phyloP scores from a whole-genome alignment of 1,284 basidiomycete species.

The Cryptococcus floricola region DNA sequence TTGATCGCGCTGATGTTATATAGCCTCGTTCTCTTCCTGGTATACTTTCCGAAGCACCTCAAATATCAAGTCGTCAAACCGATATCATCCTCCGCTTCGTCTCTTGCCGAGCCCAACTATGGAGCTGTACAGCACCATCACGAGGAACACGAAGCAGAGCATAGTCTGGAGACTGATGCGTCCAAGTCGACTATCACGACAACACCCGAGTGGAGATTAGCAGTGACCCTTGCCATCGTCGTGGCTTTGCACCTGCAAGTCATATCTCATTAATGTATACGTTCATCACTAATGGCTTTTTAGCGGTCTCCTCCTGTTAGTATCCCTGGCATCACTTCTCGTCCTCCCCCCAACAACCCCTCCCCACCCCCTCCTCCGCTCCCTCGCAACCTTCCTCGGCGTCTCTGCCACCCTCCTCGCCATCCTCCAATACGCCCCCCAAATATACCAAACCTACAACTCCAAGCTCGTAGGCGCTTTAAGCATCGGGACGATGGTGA shows the following conservation, averaged over 20 bases:
- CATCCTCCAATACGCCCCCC: slow-evolving; percentile 80
- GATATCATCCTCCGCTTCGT: slow-evolving; percentile 4
- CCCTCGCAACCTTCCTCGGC: slow-evolving; percentile 84
- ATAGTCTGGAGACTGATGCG: background rate
- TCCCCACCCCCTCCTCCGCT: slow-evolving; percentile 52
- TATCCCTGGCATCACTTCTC: slow-evolving; percentile 45
- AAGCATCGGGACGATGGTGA: slow-evolving; percentile 86
- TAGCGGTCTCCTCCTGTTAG: slow-evolving; percentile 30
- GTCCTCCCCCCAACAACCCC: slow-evolving; percentile 48
- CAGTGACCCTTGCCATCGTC: slow-evolving; percentile 68
- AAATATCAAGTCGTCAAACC: slow-evolving; percentile 58
- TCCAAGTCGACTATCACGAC: slow-evolving; percentile 18
- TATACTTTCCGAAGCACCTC: slow-evolving; percentile 81
- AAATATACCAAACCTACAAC: slow-evolving; percentile 74
- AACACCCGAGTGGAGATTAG: slow-evolving; percentile 66
- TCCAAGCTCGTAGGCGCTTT: slow-evolving; percentile 82
- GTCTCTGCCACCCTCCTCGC: slow-evolving; percentile 75
- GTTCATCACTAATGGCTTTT: slow-evolving; percentile 51
- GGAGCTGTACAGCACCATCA: slow-evolving; percentile 1
- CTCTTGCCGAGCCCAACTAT: slow-evolving; percentile 2
- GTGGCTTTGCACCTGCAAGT: slow-evolving; percentile 71
- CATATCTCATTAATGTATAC: slow-evolving; percentile 46
- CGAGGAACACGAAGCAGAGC: background rate
- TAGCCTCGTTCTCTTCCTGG: slow-evolving; percentile 83
- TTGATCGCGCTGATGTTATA: background rate